phyloP scores from a whole-genome alignment of 73 alveolate genomes.

The Tetrahymena borealis region DNA sequence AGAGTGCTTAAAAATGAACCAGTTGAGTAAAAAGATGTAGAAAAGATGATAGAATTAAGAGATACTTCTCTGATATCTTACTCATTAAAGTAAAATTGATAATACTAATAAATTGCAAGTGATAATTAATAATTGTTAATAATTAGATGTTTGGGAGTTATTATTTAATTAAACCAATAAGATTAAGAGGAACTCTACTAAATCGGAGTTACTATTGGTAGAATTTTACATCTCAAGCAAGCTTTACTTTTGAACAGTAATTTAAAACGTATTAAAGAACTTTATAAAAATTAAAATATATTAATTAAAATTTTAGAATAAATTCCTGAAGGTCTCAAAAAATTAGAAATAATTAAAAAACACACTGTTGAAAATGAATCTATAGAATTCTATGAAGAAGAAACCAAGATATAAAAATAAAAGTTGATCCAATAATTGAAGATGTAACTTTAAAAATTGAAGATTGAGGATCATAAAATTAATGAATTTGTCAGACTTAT shows the following conservation, averaged over 20 bases:
- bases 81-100: background rate
- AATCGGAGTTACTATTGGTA: background rate
- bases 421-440: background rate
- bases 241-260: background rate
- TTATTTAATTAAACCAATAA: background rate
- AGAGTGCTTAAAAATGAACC: background rate
- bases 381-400: background rate
- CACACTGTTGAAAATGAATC: background rate
- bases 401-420: background rate
- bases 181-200: background rate
- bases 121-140: too few species aligned
- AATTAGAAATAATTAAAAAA: background rate
- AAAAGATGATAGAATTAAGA: background rate
- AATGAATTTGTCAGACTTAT: background rate
- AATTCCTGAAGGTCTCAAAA: background rate
- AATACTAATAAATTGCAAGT: background rate
- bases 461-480: background rate
- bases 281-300: too few species aligned
- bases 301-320: background rate
- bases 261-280: background rate
- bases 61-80: background rate
- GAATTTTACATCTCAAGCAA: background rate
- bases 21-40: background rate
- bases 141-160: background rate
- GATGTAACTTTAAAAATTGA: background rate